These are phyloP conservation scores for Blastobotrys robertii DNA, from an alignment of 805 yeast genomes.

Conservation along the genomic window DNA sequence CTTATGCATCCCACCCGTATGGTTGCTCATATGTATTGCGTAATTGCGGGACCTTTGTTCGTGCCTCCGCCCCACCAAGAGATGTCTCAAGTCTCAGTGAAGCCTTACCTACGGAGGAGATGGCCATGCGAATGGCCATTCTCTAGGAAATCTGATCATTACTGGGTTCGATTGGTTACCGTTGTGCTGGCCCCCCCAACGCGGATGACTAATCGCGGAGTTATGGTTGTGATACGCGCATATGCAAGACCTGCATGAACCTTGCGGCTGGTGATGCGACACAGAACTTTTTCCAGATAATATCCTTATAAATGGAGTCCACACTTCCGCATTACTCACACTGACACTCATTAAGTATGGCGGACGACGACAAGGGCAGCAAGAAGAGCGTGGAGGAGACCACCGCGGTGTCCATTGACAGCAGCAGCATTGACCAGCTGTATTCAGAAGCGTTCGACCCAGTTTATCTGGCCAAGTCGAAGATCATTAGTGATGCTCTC, in stretches of 20 bases:
- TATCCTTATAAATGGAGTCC: not conserved
- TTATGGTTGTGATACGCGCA: not conserved
- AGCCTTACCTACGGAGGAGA: no score
- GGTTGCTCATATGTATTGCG: not conserved
- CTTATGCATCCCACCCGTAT: not conserved
- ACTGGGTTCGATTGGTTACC: no score
- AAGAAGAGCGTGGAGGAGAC: not conserved
- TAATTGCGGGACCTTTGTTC: not conserved
- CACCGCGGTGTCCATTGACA: conserved; percentile 1
- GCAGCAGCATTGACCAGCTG: conserved; percentile 3
- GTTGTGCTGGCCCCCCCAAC: no score
- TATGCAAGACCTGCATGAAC: not conserved
- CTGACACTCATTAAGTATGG: not conserved
- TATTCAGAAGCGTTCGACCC: conserved; percentile 8
- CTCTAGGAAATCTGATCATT: no score
- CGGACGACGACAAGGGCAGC: no score
- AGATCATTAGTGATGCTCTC: conserved; percentile 37
- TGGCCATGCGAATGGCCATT: no score
- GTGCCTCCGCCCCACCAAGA: not conserved
- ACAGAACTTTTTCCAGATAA: not conserved
- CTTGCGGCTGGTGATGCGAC: not conserved
- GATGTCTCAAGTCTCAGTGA: no score
- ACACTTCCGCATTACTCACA: not conserved
- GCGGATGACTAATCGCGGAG: not conserved
- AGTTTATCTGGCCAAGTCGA: conserved; percentile 10